These are phyloP conservation scores for Mycena alexandri DNA, from an alignment of 768 basidiomycete species.

Conservation along the genomic window DNA sequence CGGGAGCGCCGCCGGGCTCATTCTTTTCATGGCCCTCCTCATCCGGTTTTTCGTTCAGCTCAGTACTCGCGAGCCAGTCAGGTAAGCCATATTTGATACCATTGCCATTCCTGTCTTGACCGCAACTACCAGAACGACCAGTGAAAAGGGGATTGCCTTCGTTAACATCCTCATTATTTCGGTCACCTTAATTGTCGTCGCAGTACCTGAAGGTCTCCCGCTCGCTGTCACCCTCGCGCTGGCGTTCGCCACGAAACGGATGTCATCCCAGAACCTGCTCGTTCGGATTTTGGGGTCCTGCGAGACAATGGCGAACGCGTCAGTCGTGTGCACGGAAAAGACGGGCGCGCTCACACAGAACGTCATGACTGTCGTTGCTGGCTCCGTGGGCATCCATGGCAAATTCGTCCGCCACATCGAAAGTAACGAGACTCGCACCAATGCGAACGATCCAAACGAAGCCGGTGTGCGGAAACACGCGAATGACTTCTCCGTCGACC, in stretches of 20 bases:
- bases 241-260: constrained; percentile 98
- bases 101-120: constrained; percentile 8
- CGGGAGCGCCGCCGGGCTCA: constrained; percentile 83
- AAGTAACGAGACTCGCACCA: constrained; percentile 78
- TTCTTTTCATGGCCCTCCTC: constrained; percentile 88
- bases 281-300: constrained; percentile 97
- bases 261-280: constrained; percentile 94
- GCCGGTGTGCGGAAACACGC: constrained; percentile 57
- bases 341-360: constrained; percentile 98
- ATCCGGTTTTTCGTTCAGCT: constrained; percentile 96
- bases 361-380: constrained; percentile 95
- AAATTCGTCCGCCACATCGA: constrained; percentile 90
- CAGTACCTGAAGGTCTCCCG: constrained; percentile 93
- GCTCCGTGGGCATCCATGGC: constrained; percentile 92
- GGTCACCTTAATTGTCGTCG: constrained; percentile 91
- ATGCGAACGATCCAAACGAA: constrained; percentile 73
- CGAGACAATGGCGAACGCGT: constrained; percentile 99
- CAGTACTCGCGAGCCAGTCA: constrained; percentile 66
- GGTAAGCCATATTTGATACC: constrained; percentile 52
- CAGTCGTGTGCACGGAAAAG: constrained; percentile 95
- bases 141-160: constrained; percentile 89
- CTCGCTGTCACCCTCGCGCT: constrained; percentile 96
- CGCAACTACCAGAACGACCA: constrained; percentile 64
- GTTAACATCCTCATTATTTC: constrained; percentile 95
- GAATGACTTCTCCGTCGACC: constrained; percentile 92